These are phyloP conservation scores for Evansstolkia leycettana DNA, from an alignment of 495 filamentous ascomycete species.

Conservation along the genomic window DNA sequence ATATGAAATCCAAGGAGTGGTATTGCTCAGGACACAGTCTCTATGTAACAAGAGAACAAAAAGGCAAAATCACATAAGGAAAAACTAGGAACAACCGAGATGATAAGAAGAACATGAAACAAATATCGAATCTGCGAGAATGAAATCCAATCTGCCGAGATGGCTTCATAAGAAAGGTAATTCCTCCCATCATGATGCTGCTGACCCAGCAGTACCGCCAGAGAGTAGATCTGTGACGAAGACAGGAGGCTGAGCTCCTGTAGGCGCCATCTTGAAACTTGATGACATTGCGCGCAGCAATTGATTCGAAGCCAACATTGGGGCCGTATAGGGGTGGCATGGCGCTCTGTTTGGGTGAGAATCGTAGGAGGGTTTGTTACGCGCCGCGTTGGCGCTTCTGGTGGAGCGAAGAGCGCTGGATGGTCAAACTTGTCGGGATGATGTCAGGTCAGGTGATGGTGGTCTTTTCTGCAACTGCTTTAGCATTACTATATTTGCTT, in stretches of 20 bases:
- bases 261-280: constrained; percentile 29
- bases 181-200: not conserved
- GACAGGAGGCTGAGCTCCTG: constrained; percentile 9
- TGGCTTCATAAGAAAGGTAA: not conserved
- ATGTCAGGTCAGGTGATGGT: constrained; percentile 12
- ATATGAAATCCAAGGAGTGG: too few species aligned
- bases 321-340: not conserved
- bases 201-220: constrained; percentile 6
- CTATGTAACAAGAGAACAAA: constrained; percentile 1
- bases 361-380: constrained; percentile 14
- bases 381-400: constrained; percentile 24
- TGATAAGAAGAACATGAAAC: constrained; percentile 1
- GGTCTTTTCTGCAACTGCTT: not conserved
- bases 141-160: too few species aligned
- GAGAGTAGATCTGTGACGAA: constrained; percentile 15
- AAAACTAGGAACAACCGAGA: not conserved
- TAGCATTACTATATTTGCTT: too few species aligned
- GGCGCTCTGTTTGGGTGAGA: constrained; percentile 15
- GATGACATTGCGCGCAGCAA: constrained; percentile 8
- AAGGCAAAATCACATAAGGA: constrained; percentile 3
- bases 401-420: constrained; percentile 8
- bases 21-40: too few species aligned
- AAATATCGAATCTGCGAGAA: too few species aligned
- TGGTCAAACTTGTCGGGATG: too few species aligned
- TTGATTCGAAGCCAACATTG: too few species aligned